Conservation (phyloP, 495 filamentous ascomycete genomes). For the Trichoderma reesei region DNA sequence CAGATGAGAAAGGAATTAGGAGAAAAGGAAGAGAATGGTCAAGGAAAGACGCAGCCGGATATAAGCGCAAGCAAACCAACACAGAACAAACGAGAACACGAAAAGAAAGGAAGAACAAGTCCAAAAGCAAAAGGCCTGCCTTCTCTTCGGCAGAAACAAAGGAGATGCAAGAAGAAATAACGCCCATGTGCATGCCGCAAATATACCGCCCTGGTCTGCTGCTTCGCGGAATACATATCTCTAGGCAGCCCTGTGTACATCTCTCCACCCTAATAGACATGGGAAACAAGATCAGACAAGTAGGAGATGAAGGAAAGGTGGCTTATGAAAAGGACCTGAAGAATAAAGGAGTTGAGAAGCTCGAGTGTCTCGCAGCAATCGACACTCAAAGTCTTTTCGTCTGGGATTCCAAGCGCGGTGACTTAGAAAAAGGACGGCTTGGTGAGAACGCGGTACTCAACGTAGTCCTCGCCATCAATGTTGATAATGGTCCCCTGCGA, state of each 20-base stretch:
- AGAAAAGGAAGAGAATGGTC: too few relatives aligned
- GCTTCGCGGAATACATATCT: not conserved
- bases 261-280: not conserved
- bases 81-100: too few relatives aligned
- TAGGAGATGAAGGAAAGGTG: not conserved
- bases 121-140: too few relatives aligned
- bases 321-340: not conserved
- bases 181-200: not conserved
- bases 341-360: not conserved
- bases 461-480: conserved; percentile 49
- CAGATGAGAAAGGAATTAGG: too few relatives aligned
- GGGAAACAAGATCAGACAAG: not conserved
- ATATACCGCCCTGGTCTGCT: not conserved
- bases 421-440: conserved; percentile 41
- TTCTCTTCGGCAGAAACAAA: too few relatives aligned
- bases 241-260: not conserved
- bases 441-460: conserved; percentile 46
- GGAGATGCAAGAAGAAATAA: not conserved
- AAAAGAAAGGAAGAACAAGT: too few relatives aligned
- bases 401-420: not conserved
- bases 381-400: too few relatives aligned
- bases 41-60: too few relatives aligned
- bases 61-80: too few relatives aligned
- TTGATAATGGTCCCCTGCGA: conserved; percentile 41
- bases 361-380: not conserved